Percentiles rank a stretch among this genome's conserved stretches.
Evolutionary conservation across 257 asterid species (phyloP).

Genomic region (Eustoma russellianum): DNA sequence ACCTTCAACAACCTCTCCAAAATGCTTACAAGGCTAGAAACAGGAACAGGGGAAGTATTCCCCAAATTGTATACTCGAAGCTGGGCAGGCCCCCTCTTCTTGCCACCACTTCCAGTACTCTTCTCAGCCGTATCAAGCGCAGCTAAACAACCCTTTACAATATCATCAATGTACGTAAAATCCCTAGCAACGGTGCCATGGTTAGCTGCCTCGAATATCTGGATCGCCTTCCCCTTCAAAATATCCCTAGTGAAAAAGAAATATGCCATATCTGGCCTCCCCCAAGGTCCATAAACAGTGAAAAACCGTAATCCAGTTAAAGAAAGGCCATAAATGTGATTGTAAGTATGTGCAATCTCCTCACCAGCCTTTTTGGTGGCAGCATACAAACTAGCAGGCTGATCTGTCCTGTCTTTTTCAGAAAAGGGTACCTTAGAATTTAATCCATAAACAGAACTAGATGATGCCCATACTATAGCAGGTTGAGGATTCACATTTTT

Average conservation of each 20-base stretch:
- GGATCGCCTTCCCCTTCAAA: slow-evolving; percentile 77
- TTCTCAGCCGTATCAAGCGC: slow-evolving; percentile 89
- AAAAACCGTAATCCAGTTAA: slow-evolving; percentile 85
- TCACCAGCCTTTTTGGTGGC: slow-evolving; percentile 98
- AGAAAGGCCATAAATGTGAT: slow-evolving; percentile 86
- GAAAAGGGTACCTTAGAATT: slow-evolving; percentile 89
- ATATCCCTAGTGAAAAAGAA: slow-evolving; percentile 87
- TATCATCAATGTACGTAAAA: slow-evolving; percentile 93
- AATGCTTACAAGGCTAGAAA: slow-evolving; percentile 81
- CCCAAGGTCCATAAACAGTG: slow-evolving; percentile 98
- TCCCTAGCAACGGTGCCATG: slow-evolving; percentile 94
- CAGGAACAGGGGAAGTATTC: slow-evolving; percentile 92
- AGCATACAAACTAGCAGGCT: slow-evolving; percentile 92
- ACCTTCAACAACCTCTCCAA: slow-evolving; percentile 80
- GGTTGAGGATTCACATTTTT: slow-evolving; percentile 87
- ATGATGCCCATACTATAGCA: slow-evolving; percentile 93
- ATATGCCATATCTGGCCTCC: slow-evolving; percentile 98
- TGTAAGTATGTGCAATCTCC: slow-evolving; percentile 88
- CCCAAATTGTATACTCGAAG: slow-evolving; percentile 82
- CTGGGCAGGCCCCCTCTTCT: slow-evolving; percentile 90
- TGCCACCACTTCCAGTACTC: slow-evolving; percentile 95
- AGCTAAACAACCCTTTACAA: slow-evolving; percentile 90
- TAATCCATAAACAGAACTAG: slow-evolving; percentile 96
- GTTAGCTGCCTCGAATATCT: slow-evolving; percentile 75
- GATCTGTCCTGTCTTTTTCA: slow-evolving; percentile 80